These are phyloP conservation scores for Diaporthe batatas DNA, from an alignment of 2,329 filamentous ascomycete genomes.

Conservation along the genomic window DNA sequence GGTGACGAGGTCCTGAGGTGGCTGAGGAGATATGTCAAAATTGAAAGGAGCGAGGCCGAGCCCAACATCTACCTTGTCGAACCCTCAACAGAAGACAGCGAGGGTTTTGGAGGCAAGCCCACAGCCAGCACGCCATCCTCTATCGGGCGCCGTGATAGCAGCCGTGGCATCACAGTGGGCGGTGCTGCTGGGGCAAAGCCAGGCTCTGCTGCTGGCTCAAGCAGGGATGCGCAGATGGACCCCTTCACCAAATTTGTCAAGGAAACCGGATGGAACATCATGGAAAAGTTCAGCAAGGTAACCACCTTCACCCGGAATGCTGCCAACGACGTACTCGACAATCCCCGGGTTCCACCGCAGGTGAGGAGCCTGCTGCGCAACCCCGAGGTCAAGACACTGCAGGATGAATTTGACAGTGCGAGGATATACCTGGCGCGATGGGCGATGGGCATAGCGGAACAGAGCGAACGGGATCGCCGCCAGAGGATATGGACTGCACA, in stretches of 20 bases:
- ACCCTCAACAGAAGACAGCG: constrained; percentile 84
- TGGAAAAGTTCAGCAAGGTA: constrained; percentile 97
- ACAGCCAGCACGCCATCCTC: constrained; percentile 59
- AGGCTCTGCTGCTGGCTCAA: constrained; percentile 53
- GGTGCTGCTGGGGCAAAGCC: constrained; percentile 51
- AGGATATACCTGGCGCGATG: constrained; percentile 93
- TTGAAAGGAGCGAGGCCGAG: constrained; percentile 88
- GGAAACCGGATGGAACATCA: constrained; percentile 93
- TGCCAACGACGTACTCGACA: constrained; percentile 91
- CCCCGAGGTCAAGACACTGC: constrained; percentile 92
- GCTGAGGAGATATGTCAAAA: constrained; percentile 84
- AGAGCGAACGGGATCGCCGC: constrained; percentile 88
- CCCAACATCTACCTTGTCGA: constrained; percentile 93
- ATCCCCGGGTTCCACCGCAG: constrained; percentile 90
- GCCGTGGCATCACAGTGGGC: constrained; percentile 49
- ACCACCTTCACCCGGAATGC: constrained; percentile 95
- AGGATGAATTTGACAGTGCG: constrained; percentile 98
- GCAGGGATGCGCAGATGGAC: constrained; percentile 83
- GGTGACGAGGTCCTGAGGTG: constrained; percentile 95
- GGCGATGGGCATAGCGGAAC: constrained; percentile 99
- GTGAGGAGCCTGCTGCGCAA: constrained; percentile 87
- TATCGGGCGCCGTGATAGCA: constrained; percentile 57
- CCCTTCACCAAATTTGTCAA: constrained; percentile 94
- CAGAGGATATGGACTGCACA: constrained; percentile 93
- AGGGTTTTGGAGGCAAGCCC: constrained; percentile 79